Base-by-base conservation (phyloP, 371 early-diverging fungal genomes). In the Dichotomocladium elegans region DNA sequence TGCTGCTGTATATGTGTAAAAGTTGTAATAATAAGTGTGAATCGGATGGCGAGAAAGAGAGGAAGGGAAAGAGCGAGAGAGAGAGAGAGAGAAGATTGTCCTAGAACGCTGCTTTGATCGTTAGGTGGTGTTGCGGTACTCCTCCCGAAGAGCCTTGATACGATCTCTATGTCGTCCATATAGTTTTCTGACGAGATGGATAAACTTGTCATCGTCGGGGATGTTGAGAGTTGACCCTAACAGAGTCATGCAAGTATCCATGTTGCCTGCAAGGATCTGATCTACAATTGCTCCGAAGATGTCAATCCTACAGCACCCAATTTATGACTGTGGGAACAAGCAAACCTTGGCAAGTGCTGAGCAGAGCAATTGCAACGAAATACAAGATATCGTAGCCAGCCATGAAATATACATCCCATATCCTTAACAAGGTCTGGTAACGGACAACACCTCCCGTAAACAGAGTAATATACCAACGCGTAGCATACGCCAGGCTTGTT, bases 381-480 rank as follows among this genome's bases (percentile, higher is more conserved):
- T 79, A 80, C 6, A 85, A 68, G 34, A 81, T 55, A 53, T 85
- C 80, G 53, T 75, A 83, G 0, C 86, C 86, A 47, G 66, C 61
- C 34, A 85, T 44, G 42, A 81, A 68, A 35, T 82, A 69, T 14
- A 72, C 61, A 58, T 85, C 86, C 86, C 83, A 85, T 31, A 85
- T 80, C 29, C 86, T 57, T 21, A 85, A 50, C 35, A 82, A 41
- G 2, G 81, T 80, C 25, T 81, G 80, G 49, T 81, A 77, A 9
- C 67, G 69, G 6, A 85, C 70, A 2, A 83, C 77, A 21, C 81
- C 82, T 17, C 77, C 82, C 8, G 82, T 58, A 54, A 81, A 85
- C 21, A 85, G 60, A 0, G 86, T 85, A 29, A 83, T 81, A 31
- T 83, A 85, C 86, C 86, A 85, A 21, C 79, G 72, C 1, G 83